phyloP scores from a whole-genome alignment of 2,329 filamentous ascomycete species.

The Aschersonia sp. region DNA sequence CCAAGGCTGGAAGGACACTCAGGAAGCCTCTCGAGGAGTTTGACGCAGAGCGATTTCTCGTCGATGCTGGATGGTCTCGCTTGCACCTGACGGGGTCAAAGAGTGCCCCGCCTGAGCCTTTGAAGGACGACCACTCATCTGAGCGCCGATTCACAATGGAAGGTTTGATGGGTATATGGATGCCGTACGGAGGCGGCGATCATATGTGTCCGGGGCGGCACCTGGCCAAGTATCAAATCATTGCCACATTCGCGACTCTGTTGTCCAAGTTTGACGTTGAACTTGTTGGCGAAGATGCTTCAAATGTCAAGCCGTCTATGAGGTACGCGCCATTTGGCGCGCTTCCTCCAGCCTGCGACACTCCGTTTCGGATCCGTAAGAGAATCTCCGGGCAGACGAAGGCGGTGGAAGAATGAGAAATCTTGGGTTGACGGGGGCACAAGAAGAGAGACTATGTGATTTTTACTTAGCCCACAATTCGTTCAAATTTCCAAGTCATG shows the following conservation, averaged over 20 bases:
- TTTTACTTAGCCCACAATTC: too few species aligned
- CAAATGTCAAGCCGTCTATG: background rate
- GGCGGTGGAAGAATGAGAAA: too few species aligned
- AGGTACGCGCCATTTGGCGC: background rate
- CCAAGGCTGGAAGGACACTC: background rate
- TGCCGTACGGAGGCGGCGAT: constrained; percentile 2
- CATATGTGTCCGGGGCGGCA: constrained; percentile 2
- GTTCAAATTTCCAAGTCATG: too few species aligned
- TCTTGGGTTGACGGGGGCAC: too few species aligned
- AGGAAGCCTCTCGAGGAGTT: background rate
- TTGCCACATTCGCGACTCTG: background rate
- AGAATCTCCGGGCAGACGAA: background rate
- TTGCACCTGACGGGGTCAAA: background rate
- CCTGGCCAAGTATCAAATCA: constrained; percentile 1
- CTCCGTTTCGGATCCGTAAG: background rate
- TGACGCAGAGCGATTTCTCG: background rate
- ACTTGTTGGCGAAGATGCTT: background rate
- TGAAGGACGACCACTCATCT: background rate
- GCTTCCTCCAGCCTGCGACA: background rate
- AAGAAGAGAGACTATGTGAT: too few species aligned
- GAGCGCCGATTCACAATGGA: background rate
- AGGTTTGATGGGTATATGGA: background rate
- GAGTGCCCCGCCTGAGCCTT: background rate
- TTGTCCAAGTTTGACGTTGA: background rate
- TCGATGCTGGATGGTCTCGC: background rate